Base-by-base conservation (phyloP, 768 basidiomycete species). In the Phlebiopsis gigantea region DNA sequence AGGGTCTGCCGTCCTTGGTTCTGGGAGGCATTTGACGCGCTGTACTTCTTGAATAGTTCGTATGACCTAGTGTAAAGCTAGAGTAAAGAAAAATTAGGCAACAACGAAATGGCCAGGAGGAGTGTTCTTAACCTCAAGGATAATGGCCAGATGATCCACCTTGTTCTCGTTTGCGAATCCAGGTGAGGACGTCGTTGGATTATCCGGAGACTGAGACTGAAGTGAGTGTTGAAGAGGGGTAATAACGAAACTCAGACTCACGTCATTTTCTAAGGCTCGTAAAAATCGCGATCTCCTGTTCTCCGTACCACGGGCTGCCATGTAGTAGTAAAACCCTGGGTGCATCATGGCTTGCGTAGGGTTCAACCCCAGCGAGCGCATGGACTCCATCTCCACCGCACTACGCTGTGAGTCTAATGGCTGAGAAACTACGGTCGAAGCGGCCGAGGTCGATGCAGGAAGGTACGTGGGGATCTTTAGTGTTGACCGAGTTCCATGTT, bases 1-100 rank as follows among this genome's bases (percentile, higher is more conserved):
- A 96, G 73, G 0, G 92, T 93, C 60, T 93, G 72, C 9, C 95
- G 83, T 2, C 84, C 83, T 61, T 90, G 90, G n/a, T 78, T 80
- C 19, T 78, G 74, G 48, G 48, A 10, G 34, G 34, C 51, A 22
- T 72, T 65, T 31, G 73, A 61, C 1, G 80, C 71, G 43, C 73
- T 76, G 64, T 90, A 81, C 62, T 83, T 87, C 73, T 96, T 98
- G 76, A 97, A 93, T 10, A 93, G 69, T 62, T 96, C 92, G 70
- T 99, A 98, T 1, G 97, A 79, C 66, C 95, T 93, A 6, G 93
- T 97, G 67, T 93, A 95, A 1, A 99, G 78, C 92, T 95, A 54
- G 5, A 19, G 39, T 24, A 21, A 24, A 30, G 17, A 29, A 31
- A 1, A 34, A 17, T n/a, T 46, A 8, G 19, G 1, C 17, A 12